phyloP scores from a whole-genome alignment of 2,329 filamentous ascomycete species.

The Fusarium aywerte region DNA sequence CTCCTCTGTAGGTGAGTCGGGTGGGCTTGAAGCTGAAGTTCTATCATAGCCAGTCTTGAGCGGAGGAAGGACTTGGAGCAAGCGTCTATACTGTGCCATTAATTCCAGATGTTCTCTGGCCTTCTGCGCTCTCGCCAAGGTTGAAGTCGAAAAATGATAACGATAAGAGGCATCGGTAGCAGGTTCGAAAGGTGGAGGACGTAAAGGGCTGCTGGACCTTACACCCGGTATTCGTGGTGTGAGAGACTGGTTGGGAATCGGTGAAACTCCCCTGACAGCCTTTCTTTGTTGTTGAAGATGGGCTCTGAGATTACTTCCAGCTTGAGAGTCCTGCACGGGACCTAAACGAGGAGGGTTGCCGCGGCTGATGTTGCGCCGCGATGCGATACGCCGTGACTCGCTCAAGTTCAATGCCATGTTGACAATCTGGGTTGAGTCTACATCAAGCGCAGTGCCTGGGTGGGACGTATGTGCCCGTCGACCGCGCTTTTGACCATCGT shows the following conservation, averaged over 20 bases:
- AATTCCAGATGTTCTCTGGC: constrained; percentile 88
- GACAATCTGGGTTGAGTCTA: constrained; percentile 89
- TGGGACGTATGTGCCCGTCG: constrained; percentile 33
- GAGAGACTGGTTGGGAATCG: constrained; percentile 60
- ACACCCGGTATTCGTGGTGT: constrained; percentile 56
- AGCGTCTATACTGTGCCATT: constrained; percentile 81
- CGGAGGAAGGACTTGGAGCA: constrained; percentile 83
- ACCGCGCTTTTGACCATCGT: constrained; percentile 28
- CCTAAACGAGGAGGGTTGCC: constrained; percentile 62
- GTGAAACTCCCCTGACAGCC: constrained; percentile 69
- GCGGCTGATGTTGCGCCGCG: constrained; percentile 65
- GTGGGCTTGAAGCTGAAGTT: constrained; percentile 55
- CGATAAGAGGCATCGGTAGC: constrained; percentile 60
- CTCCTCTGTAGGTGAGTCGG: constrained; percentile 53
- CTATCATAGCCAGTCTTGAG: constrained; percentile 62
- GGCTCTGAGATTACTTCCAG: constrained; percentile 70
- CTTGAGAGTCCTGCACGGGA: constrained; percentile 63
- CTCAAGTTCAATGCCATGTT: constrained; percentile 91
- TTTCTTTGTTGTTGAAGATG: constrained; percentile 79
- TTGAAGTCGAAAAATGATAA: constrained; percentile 81
- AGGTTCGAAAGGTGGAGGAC: constrained; percentile 59
- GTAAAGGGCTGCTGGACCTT: constrained; percentile 58
- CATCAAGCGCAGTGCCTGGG: constrained; percentile 60
- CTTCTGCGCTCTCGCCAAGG: constrained; percentile 82
- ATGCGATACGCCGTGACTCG: constrained; percentile 77